These are phyloP conservation scores for Monosporascus sp. DNA, from an alignment of 2,329 filamentous ascomycete species.

Conservation along the genomic window DNA sequence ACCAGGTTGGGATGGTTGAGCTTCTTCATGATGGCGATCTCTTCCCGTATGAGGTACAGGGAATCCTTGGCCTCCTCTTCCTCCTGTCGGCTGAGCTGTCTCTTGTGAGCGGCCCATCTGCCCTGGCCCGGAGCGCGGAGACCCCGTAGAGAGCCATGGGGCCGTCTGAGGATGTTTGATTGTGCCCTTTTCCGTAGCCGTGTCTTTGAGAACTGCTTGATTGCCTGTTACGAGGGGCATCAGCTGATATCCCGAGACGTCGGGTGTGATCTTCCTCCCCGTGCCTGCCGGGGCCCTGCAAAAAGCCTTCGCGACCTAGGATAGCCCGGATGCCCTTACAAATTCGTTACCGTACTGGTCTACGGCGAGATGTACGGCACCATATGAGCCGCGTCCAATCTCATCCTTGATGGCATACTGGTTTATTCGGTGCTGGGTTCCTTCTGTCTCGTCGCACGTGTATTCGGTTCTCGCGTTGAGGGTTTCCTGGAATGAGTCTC, in stretches of 20 bases:
- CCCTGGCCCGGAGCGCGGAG: slow-evolving; percentile 24
- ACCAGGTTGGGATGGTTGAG: slow-evolving; percentile 93
- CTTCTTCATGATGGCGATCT: slow-evolving; percentile 99
- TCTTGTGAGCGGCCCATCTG: slow-evolving; percentile 20
- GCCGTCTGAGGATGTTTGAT: slow-evolving; percentile 68
- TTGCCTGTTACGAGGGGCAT: slow-evolving; percentile 54
- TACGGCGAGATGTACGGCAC: slow-evolving; percentile 81
- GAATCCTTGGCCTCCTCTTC: slow-evolving; percentile 62
- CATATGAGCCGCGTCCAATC: slow-evolving; percentile 95
- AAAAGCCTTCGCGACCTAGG: not conserved
- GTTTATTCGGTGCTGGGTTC: slow-evolving; percentile 83
- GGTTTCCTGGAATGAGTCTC: slow-evolving; percentile 60
- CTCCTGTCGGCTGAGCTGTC: slow-evolving; percentile 34
- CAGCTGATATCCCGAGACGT: slow-evolving; percentile 5
- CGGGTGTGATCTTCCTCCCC: not conserved
- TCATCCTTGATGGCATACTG: slow-evolving; percentile 93
- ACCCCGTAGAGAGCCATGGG: slow-evolving; percentile 40
- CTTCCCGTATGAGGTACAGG: slow-evolving; percentile 83
- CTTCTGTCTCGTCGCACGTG: slow-evolving; percentile 77
- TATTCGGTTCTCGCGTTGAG: slow-evolving; percentile 86
- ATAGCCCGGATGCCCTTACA: slow-evolving; percentile 48
- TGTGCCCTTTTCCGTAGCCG: slow-evolving; percentile 84
- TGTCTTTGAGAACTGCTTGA: slow-evolving; percentile 97
- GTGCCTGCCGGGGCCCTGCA: not conserved
- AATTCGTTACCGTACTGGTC: slow-evolving; percentile 93